These are phyloP conservation scores for Fusarium piperis DNA, from an alignment of 2,329 filamentous ascomycete species.

Conservation along the genomic window DNA sequence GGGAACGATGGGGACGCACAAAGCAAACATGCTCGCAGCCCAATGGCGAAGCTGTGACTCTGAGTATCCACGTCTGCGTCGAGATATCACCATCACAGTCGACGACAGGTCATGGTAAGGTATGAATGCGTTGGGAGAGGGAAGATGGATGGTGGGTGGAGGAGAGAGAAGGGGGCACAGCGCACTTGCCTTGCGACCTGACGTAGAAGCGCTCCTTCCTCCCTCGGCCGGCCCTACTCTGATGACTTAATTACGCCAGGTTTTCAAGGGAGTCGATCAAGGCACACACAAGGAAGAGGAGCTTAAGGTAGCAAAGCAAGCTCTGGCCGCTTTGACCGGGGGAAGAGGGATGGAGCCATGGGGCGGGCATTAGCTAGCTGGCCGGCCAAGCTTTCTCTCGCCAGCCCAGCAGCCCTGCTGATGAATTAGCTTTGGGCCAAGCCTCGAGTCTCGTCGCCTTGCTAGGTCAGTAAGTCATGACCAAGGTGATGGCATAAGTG, in stretches of 20 bases:
- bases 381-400: not conserved
- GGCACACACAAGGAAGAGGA: constrained; percentile 4
- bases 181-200: not conserved
- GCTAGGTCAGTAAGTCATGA: not conserved
- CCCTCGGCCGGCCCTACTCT: constrained; percentile 16
- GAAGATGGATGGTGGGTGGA: not conserved
- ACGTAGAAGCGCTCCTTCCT: constrained; percentile 11
- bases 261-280: constrained; percentile 25
- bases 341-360: constrained; percentile 1
- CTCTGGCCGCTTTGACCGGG: constrained; percentile 15
- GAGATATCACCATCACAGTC: constrained; percentile 27
- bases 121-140: not conserved
- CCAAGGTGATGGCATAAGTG: not conserved
- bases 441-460: not conserved
- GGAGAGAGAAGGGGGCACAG: not conserved
- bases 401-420: not conserved
- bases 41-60: constrained; percentile 32
- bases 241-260: constrained; percentile 26
- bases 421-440: not conserved
- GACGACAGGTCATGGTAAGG: constrained; percentile 1
- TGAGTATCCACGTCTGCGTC: constrained; percentile 18
- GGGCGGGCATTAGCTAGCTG: not conserved
- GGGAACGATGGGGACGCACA: constrained; percentile 28
- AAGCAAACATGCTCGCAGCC: constrained; percentile 35
- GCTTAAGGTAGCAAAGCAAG: not conserved